phyloP scores from a whole-genome alignment of 306 rosid species.

The Vigna hirtella region DNA sequence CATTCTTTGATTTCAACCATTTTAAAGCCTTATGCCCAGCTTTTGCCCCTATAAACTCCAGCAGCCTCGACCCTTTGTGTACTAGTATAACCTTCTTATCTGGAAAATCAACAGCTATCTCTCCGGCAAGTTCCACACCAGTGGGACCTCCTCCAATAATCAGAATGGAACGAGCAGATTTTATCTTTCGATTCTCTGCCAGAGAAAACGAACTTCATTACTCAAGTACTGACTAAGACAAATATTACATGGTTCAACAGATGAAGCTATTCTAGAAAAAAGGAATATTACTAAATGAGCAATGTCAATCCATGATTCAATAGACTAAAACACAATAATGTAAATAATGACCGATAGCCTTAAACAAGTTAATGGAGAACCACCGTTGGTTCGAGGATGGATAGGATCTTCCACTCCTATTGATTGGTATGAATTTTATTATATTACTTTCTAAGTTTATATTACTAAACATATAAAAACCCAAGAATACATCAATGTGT shows the following conservation, averaged over 20 bases:
- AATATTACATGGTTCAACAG: constrained; percentile 1
- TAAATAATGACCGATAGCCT: constrained; percentile 6
- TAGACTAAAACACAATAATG: constrained; percentile 15
- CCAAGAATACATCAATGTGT: too few species aligned
- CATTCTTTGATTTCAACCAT: constrained; percentile 69
- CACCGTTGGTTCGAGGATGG: neutral
- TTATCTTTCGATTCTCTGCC: constrained; percentile 71
- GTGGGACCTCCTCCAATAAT: constrained; percentile 93
- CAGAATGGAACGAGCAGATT: constrained; percentile 69
- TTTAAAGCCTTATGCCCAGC: constrained; percentile 62
- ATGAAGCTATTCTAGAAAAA: constrained; percentile 22
- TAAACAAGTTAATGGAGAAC: neutral
- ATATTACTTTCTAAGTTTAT: too few species aligned
- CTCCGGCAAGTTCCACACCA: constrained; percentile 91
- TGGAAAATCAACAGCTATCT: constrained; percentile 77
- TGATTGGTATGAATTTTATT: too few species aligned
- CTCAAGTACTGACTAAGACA: constrained; percentile 24
- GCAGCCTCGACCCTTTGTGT: constrained; percentile 73
- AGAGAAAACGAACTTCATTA: constrained; percentile 37
- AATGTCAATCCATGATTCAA: constrained; percentile 27
- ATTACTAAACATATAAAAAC: too few species aligned
- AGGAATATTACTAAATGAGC: constrained; percentile 21
- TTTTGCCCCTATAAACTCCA: constrained; percentile 80
- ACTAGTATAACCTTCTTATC: constrained; percentile 68
- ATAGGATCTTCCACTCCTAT: too few species aligned